A percentile compares a stretch with the other conserved stretches of the same genome.
phyloP scores from a whole-genome alignment of 345 rosid species.

The Pistacia vera region DNA sequence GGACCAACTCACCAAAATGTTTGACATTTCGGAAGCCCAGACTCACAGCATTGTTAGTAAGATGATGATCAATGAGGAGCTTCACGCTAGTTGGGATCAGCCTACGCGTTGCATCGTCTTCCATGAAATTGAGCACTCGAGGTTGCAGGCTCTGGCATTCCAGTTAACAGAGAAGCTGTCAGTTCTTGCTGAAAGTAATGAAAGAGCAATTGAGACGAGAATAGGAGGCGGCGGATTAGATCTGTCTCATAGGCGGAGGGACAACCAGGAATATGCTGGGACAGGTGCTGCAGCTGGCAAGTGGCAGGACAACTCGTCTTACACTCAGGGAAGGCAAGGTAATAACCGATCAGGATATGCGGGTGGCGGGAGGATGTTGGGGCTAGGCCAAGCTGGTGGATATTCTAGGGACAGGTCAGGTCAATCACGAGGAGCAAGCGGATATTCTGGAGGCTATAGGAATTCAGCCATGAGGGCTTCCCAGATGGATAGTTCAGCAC shows the following conservation, averaged over 20 bases:
- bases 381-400: slow-evolving; percentile 43
- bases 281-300: slow-evolving; percentile 46
- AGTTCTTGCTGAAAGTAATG: slow-evolving; percentile 72
- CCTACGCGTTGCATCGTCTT: slow-evolving; percentile 70
- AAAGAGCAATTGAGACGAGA: slow-evolving; percentile 77
- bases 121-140: slow-evolving; percentile 71
- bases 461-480: slow-evolving; percentile 45
- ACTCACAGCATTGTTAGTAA: slow-evolving; percentile 71
- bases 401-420: slow-evolving; percentile 55
- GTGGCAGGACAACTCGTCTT: slow-evolving; percentile 66
- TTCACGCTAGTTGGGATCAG: slow-evolving; percentile 88
- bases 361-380: slow-evolving; percentile 42
- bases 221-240: slow-evolving; percentile 72
- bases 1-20: slow-evolving; percentile 76
- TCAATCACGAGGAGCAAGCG: slow-evolving; percentile 50
- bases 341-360: slow-evolving; percentile 43
- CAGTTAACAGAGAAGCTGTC: slow-evolving; percentile 75
- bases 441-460: slow-evolving; percentile 49
- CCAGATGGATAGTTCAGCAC: slow-evolving; percentile 57
- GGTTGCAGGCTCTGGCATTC: slow-evolving; percentile 80
- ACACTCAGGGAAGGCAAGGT: slow-evolving; percentile 67
- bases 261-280: slow-evolving; percentile 57
- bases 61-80: slow-evolving; percentile 86
- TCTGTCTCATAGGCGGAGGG: slow-evolving; percentile 62
- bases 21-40: slow-evolving; percentile 64